Percentiles rank a stretch among this genome's conserved stretches.
These are phyloP conservation scores for Colletotrichum nymphaeae DNA, from an alignment of 2,329 filamentous ascomycete species.

Conservation along the genomic window DNA sequence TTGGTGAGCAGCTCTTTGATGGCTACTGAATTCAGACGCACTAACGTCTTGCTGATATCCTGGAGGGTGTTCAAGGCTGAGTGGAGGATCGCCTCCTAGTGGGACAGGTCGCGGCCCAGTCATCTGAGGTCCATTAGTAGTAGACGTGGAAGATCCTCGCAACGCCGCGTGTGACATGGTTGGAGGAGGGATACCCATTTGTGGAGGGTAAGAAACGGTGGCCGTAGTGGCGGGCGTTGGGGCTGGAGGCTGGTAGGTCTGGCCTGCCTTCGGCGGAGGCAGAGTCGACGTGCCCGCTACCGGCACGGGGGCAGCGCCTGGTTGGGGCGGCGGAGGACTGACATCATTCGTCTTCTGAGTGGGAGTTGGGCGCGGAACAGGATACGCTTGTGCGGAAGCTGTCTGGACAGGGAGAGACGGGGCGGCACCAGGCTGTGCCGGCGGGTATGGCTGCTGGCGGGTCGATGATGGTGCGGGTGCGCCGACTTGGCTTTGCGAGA, in stretches of 20 bases:
- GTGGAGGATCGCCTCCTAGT: constrained; percentile 40
- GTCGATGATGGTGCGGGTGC: constrained; percentile 38
- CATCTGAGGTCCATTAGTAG: constrained; percentile 42
- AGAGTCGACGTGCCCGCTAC: constrained; percentile 45
- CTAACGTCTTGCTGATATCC: constrained; percentile 68
- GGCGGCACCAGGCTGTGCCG: constrained; percentile 59
- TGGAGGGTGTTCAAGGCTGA: constrained; percentile 57
- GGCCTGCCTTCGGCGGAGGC: constrained; percentile 63
- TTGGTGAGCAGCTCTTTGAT: constrained; percentile 57
- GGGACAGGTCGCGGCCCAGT: constrained; percentile 41
- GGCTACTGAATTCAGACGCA: constrained; percentile 62
- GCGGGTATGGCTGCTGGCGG: constrained; percentile 47
- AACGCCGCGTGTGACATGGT: constrained; percentile 53
- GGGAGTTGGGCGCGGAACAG: constrained; percentile 54
- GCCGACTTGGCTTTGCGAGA: constrained; percentile 39
- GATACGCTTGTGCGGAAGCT: constrained; percentile 47
- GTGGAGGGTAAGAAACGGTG: constrained; percentile 53
- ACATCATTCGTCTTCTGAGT: constrained; percentile 48
- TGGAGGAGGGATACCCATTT: constrained; percentile 65
- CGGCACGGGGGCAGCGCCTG: constrained; percentile 64
- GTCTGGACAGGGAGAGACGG: constrained; percentile 59
- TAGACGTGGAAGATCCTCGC: constrained; percentile 58
- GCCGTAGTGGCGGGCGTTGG: constrained; percentile 46
- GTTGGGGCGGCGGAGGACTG: constrained; percentile 66
- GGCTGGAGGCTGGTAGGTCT: constrained; percentile 52